Base-by-base conservation (phyloP, 2,329 filamentous ascomycete genomes). In the Cadophora gregata region DNA sequence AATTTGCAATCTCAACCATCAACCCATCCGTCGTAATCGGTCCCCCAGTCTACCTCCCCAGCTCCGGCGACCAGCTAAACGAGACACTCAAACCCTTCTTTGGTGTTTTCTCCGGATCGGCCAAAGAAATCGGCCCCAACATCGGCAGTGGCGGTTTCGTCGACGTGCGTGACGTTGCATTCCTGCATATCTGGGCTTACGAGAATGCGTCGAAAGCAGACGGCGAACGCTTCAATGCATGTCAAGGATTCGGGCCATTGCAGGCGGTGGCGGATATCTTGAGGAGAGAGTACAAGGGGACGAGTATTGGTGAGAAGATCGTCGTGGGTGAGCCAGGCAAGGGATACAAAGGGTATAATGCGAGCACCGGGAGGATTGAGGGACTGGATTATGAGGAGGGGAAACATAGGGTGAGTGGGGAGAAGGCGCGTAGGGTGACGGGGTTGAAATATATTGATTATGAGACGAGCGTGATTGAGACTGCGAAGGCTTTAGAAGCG, bases 131-230 rank as follows among this genome's bases (percentile, higher is more conserved):
- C 2, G 68, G 76, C 0, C 70, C 76, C 0, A 69, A 70, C 2
- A 69, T 71, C 14, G 75, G 72, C 5, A 68, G 75, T 0, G 74
- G 69, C 2, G 74, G 74, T 9, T 76, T 72, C 51, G 79, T 84
- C 16, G 82, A 84, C 67, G 80, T 83, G 0, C 76, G 80, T 5
- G 81, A 84, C 65, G 81, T 83, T 0, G 80, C 80, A 1, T 74
- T 75, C 8, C 73, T 81, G 50, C 74, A 80, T 16, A 71, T 79
- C 1, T 82, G 78, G 71, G 74, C 75, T 0, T 76, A 78, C 24
- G 77, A 80, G 64, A 72, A 82, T 36, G 72, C 78, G 0, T 70
- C 75, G 0, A 69, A 77, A 50, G 75, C 79, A 0, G 73, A 82
- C 64, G 79, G 80, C 2, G 76, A 84, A 71, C 74, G 81, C 9